Percentiles rank a stretch among this genome's conserved stretches.
phyloP scores from a whole-genome alignment of 352 stramenopile species.

The Globisporangium solare region DNA sequence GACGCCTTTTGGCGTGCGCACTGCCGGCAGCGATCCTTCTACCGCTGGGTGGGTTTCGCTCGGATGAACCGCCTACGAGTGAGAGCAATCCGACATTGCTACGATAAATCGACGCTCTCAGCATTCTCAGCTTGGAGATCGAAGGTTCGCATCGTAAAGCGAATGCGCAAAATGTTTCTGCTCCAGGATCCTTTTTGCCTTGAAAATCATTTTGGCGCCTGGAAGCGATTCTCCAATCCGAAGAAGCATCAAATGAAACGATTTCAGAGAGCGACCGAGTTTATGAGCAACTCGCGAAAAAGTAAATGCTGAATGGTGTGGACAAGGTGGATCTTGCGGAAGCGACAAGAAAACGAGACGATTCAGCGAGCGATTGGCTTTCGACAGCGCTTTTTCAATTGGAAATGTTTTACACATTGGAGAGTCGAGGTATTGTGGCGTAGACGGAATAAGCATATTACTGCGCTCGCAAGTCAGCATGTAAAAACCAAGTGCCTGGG shows the following conservation, averaged over 20 bases:
- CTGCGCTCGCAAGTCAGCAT: not conserved
- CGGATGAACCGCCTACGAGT: not conserved
- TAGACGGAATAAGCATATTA: slow-evolving; percentile 18
- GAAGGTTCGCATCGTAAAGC: slow-evolving; percentile 23
- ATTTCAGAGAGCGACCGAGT: slow-evolving; percentile 21
- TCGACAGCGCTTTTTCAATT: slow-evolving; percentile 26
- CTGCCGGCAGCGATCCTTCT: not conserved
- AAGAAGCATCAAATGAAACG: slow-evolving; percentile 25
- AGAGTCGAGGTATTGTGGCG: slow-evolving; percentile 9
- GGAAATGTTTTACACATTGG: slow-evolving; percentile 38
- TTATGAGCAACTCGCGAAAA: slow-evolving; percentile 21
- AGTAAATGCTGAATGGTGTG: slow-evolving; percentile 34
- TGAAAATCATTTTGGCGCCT: slow-evolving; percentile 40
- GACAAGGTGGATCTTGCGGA: slow-evolving; percentile 16
- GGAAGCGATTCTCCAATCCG: slow-evolving; percentile 27
- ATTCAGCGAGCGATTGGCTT: slow-evolving; percentile 33
- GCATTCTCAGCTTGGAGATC: slow-evolving; percentile 22
- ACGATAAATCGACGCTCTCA: slow-evolving; percentile 2
- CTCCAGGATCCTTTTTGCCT: slow-evolving; percentile 30
- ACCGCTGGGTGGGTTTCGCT: slow-evolving; percentile 3
- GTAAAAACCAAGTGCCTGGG: not conserved
- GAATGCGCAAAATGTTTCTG: slow-evolving; percentile 30
- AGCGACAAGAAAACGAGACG: slow-evolving; percentile 20
- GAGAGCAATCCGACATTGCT: slow-evolving; percentile 6
- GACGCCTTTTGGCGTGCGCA: slow-evolving; percentile 13